These are phyloP conservation scores for Zoysia matrella DNA, from an alignment of 202 grass and related monocot genomes.

Conservation along the genomic window DNA sequence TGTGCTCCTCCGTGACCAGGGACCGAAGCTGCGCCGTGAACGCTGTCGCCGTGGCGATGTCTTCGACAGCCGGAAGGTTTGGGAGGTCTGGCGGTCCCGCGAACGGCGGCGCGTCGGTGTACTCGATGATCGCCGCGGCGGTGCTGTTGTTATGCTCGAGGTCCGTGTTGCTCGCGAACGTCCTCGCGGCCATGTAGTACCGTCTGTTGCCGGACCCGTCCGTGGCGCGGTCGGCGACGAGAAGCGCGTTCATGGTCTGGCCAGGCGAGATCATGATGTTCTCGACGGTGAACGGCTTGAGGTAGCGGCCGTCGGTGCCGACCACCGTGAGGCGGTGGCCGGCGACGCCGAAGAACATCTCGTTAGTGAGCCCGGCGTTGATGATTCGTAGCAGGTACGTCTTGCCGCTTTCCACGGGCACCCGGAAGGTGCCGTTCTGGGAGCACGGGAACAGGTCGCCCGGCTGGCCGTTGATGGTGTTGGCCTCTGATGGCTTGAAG, in stretches of 20 bases:
- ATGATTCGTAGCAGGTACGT: conserved; percentile 28
- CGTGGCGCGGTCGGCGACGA: conserved; percentile 43
- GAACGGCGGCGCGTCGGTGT: neutral
- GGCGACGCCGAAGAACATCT: conserved; percentile 69
- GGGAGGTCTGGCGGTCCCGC: neutral
- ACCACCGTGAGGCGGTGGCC: conserved; percentile 70
- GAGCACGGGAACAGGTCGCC: conserved; percentile 75
- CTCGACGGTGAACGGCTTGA: conserved; percentile 72
- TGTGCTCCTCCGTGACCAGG: conserved; percentile 50
- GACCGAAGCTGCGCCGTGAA: conserved; percentile 56
- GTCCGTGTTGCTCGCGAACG: conserved; percentile 1
- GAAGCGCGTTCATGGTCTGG: conserved; percentile 66
- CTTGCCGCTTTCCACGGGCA: conserved; percentile 53
- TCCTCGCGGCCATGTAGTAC: conserved; percentile 59
- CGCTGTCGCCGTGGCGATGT: conserved; percentile 42
- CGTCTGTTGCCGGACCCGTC: conserved; percentile 27
- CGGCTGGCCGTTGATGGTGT: neutral
- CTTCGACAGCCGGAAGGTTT: conserved; percentile 29
- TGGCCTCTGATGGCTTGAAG: conserved; percentile 45
- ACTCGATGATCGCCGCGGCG: conserved; percentile 61
- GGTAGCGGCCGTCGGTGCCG: conserved; percentile 67
- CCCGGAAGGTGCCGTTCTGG: conserved; percentile 46
- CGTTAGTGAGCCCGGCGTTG: conserved; percentile 64
- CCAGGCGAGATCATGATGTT: conserved; percentile 65
- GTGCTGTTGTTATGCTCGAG: conserved; percentile 33